These are phyloP conservation scores for Angophora floribunda DNA, from an alignment of 345 rosid species.

Conservation along the genomic window DNA sequence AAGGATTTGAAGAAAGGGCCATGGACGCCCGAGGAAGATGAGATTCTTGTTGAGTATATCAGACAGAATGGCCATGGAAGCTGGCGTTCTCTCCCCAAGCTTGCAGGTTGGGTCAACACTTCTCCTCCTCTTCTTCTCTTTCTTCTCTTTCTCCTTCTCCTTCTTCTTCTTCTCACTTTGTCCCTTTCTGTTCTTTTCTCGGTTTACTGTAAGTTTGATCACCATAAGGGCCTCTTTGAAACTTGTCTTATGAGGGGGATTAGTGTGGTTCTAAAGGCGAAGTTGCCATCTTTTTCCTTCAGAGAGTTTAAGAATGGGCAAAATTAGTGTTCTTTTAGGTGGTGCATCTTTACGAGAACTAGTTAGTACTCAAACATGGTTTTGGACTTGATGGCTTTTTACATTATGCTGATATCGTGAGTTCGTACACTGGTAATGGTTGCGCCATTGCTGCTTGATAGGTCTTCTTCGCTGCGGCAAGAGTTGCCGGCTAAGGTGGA, in stretches of 20 bases:
- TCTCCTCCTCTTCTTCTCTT: background rate
- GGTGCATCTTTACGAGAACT: background rate
- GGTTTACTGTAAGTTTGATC: background rate
- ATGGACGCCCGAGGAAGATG: slow-evolving; percentile 95
- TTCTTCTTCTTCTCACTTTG: background rate
- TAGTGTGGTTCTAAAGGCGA: background rate
- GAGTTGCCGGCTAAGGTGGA: slow-evolving; percentile 98
- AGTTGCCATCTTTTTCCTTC: background rate
- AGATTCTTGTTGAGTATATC: slow-evolving; percentile 61
- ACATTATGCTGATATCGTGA: background rate
- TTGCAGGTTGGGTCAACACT: slow-evolving; percentile 36
- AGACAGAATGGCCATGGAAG: slow-evolving; percentile 84
- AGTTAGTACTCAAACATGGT: background rate
- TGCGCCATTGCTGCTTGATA: background rate
- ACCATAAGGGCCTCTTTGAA: background rate
- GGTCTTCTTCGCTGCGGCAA: slow-evolving; percentile 95
- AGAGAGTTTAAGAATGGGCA: background rate
- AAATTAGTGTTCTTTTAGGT: background rate
- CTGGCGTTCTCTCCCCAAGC: slow-evolving; percentile 92
- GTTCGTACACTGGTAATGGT: background rate
- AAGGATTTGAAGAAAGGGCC: slow-evolving; percentile 93
- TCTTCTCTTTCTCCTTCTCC: background rate
- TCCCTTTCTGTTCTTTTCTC: background rate
- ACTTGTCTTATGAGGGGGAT: background rate
- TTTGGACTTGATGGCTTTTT: background rate